A percentile compares a stretch with the other conserved stretches of the same genome.
Conservation (phyloP, 2,329 filamentous ascomycete species). For the Scedosporium minutisporum region DNA sequence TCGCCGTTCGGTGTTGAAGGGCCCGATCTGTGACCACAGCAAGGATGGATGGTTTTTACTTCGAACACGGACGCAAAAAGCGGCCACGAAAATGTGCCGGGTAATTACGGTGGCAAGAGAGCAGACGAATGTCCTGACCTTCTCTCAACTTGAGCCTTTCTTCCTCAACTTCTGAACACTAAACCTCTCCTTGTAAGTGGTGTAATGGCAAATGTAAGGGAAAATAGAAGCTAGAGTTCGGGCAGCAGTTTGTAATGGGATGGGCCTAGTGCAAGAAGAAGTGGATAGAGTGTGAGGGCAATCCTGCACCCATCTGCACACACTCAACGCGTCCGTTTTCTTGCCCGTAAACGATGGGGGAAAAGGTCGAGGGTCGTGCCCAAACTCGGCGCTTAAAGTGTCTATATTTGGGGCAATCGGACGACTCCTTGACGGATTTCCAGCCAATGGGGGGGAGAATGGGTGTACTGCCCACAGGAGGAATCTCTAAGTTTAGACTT, state of each 20-base stretch:
- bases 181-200: too few species aligned
- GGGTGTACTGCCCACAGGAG: background rate
- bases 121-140: background rate
- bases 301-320: background rate
- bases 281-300: background rate
- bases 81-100: background rate
- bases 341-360: background rate
- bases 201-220: too few species aligned
- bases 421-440: slow-evolving; percentile 2
- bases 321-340: background rate
- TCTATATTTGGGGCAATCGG: slow-evolving; percentile 2
- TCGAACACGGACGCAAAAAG: background rate
- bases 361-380: background rate
- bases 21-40: background rate
- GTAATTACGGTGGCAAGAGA: background rate
- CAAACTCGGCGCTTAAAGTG: slow-evolving; percentile 2
- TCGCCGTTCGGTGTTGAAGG: background rate
- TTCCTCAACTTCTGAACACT: too few species aligned
- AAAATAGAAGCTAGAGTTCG: too few species aligned
- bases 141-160: too few species aligned
- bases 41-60: background rate
- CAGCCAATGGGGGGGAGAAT: background rate
- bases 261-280: background rate
- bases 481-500: background rate
- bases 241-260: too few species aligned